Conservation (phyloP, 805 yeast genomes). For the Metschnikowia drakensbergensis region DNA sequence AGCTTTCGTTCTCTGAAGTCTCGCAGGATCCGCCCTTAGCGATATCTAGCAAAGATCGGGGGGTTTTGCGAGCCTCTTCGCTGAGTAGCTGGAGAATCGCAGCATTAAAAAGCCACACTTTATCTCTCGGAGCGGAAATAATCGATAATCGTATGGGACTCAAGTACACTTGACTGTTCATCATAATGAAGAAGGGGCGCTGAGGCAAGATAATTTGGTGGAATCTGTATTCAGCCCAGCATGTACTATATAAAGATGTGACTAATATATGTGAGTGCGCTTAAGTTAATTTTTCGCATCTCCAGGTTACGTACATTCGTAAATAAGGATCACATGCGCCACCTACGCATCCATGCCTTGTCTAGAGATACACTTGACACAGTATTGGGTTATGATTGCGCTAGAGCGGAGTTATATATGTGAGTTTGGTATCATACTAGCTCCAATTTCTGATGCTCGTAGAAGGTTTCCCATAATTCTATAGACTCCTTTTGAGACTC, state of each 20-base stretch:
- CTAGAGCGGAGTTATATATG: neutral
- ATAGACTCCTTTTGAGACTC: conserved; percentile 92
- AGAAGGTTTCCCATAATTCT: conserved; percentile 86
- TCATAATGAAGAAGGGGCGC: conserved; percentile 6
- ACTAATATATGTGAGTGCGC: conserved; percentile 3
- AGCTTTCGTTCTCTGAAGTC: neutral
- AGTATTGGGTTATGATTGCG: neutral
- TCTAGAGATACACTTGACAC: no score
- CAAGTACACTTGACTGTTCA: conserved; percentile 48
- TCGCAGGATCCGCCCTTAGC: neutral
- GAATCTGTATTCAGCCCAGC: neutral
- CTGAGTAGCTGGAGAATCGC: conserved; percentile 48
- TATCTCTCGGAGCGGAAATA: conserved; percentile 49
- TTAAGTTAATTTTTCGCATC: conserved; percentile 1
- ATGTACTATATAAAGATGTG: neutral
- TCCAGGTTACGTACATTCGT: neutral
- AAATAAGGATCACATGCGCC: neutral
- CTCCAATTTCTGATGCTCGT: conserved; percentile 44
- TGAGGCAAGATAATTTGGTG: neutral
- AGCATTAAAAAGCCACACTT: conserved; percentile 51
- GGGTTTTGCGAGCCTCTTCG: conserved; percentile 24
- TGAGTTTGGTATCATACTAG: conserved; percentile 5
- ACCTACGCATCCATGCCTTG: neutral
- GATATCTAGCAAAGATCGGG: conserved; percentile 7
- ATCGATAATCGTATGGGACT: conserved; percentile 45